A percentile compares a stretch with the other conserved stretches of the same genome.
These are phyloP conservation scores for Pichia kluyveri DNA, from an alignment of 805 yeast genomes.

Conservation along the genomic window DNA sequence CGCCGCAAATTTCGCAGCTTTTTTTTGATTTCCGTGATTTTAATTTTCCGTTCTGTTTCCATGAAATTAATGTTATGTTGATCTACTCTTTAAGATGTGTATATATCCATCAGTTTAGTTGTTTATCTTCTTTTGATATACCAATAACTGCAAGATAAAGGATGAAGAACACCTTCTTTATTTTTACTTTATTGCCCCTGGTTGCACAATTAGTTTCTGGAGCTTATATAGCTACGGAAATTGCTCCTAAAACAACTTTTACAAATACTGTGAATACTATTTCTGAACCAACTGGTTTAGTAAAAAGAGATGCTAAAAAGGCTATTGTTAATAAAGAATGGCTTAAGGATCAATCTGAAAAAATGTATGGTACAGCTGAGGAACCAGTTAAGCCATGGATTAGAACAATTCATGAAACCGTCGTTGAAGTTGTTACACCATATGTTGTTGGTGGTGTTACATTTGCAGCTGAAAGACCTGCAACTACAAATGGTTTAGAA, in stretches of 20 bases:
- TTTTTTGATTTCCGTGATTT: too few relatives aligned
- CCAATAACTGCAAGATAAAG: too few relatives aligned
- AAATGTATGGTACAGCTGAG: slow-evolving; percentile 9
- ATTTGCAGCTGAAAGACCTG: slow-evolving; percentile 60
- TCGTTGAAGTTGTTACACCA: slow-evolving; percentile 53
- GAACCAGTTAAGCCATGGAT: slow-evolving; percentile 53
- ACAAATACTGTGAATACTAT: background rate
- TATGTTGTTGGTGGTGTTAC: slow-evolving; percentile 58
- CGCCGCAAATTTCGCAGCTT: too few relatives aligned
- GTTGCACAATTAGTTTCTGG: background rate
- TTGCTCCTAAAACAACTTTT: slow-evolving; percentile 4
- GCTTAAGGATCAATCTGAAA: slow-evolving; percentile 14
- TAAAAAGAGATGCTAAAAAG: slow-evolving; percentile 15
- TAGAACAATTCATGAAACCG: slow-evolving; percentile 53
- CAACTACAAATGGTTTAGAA: slow-evolving; percentile 52
- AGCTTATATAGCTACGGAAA: background rate
- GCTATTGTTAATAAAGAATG: slow-evolving; percentile 22
- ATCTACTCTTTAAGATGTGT: too few relatives aligned
- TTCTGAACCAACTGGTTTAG: background rate
- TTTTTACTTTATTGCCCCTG: background rate
- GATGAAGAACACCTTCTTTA: background rate
- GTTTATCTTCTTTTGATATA: too few relatives aligned
- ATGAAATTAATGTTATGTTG: too few relatives aligned
- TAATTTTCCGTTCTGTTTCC: too few relatives aligned
- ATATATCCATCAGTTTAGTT: too few relatives aligned